Conservation (phyloP, 1,284 basidiomycete species). For the Inonotus hispidus region DNA sequence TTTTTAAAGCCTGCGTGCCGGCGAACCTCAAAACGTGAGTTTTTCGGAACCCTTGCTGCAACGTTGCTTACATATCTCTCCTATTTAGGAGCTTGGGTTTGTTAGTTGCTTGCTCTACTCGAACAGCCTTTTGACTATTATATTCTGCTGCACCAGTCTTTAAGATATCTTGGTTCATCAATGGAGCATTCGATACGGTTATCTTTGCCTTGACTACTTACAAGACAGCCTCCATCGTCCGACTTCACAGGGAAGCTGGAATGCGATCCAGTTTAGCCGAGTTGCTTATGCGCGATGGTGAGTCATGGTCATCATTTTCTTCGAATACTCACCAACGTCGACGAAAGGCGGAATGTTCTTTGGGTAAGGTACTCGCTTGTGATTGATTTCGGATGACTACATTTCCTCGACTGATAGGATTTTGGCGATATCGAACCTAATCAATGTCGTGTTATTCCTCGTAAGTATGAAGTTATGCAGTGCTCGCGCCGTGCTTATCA, state of each 20-base stretch:
- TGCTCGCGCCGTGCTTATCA: background rate
- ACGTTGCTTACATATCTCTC: background rate
- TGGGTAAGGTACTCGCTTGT: background rate
- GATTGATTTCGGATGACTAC: background rate
- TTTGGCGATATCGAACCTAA: conserved; percentile 12
- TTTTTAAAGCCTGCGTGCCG: conserved; percentile 12
- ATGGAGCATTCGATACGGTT: conserved; percentile 6
- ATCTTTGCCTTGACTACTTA: conserved; percentile 10
- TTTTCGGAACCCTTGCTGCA: background rate
- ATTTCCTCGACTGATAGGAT: background rate
- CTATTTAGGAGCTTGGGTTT: background rate
- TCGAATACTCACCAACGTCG: background rate
- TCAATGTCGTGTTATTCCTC: conserved; percentile 13
- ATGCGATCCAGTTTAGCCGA: conserved; percentile 1
- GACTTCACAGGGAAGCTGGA: conserved; percentile 2
- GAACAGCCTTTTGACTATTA: background rate
- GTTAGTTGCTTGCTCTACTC: background rate
- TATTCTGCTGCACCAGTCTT: conserved; percentile 6
- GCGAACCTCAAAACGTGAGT: conserved; percentile 8
- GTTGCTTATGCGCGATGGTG: conserved; percentile 16
- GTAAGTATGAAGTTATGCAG: background rate
- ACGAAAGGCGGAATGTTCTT: conserved; percentile 11
- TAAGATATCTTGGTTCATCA: conserved; percentile 11
- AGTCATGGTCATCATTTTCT: background rate
- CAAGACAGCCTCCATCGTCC: conserved; percentile 1